Evolutionary conservation across 345 rosid species (phyloP).

Genomic region (Corchorus olitorius): DNA sequence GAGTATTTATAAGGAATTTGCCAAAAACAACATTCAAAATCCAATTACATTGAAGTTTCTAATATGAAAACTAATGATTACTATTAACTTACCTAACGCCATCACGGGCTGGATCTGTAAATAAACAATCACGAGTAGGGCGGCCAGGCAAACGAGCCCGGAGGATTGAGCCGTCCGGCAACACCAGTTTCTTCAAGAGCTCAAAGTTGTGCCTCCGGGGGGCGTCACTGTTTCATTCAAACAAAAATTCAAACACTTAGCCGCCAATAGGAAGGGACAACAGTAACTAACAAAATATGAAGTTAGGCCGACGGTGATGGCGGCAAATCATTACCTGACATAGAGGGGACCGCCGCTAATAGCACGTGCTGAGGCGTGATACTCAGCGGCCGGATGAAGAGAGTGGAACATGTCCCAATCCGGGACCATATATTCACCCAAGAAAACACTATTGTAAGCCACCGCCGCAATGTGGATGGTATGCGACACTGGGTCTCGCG

Average conservation of each 20-base stretch:
- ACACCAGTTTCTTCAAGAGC: slow-evolving; percentile 70
- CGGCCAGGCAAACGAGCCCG: slow-evolving; percentile 88
- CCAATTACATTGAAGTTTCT: neutral
- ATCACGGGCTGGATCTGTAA: slow-evolving; percentile 85
- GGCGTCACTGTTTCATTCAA: slow-evolving; percentile 66
- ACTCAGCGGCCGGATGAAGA: slow-evolving; percentile 84
- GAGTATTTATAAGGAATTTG: neutral
- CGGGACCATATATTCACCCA: slow-evolving; percentile 89
- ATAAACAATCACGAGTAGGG: slow-evolving; percentile 85
- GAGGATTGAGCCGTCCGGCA: slow-evolving; percentile 91
- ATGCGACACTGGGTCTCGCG: slow-evolving; percentile 88
- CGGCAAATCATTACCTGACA: slow-evolving; percentile 55
- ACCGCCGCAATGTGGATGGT: slow-evolving; percentile 91
- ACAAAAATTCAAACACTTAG: neutral
- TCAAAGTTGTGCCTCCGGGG: slow-evolving; percentile 91
- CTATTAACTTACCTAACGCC: slow-evolving; percentile 58
- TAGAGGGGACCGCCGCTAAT: slow-evolving; percentile 92
- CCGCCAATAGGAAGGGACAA: neutral
- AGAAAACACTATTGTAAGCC: slow-evolving; percentile 83
- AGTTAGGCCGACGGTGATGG: neutral
- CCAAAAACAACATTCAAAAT: slow-evolving; percentile 7
- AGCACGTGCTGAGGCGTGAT: slow-evolving; percentile 94
- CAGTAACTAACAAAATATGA: too few relatives aligned
- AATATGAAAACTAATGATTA: too few relatives aligned
- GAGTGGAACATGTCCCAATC: slow-evolving; percentile 99